These are phyloP conservation scores for Grosmannia clavigera DNA, from an alignment of 2,329 filamentous ascomycete species.

Conservation along the genomic window DNA sequence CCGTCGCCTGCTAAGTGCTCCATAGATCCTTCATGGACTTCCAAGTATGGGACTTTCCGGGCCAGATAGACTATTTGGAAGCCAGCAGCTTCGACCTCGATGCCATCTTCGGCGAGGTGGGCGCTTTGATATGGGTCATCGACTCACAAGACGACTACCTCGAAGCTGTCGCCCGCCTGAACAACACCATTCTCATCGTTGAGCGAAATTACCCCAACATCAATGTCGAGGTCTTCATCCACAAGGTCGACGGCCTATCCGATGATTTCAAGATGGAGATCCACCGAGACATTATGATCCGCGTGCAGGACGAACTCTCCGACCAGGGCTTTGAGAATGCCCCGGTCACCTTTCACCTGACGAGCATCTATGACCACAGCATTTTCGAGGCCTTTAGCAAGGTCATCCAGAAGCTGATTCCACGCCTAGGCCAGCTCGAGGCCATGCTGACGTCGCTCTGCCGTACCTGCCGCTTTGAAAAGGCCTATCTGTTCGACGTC, in stretches of 20 bases:
- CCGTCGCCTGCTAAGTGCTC: neutral
- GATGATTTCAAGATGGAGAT: conserved; percentile 96
- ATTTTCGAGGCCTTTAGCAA: conserved; percentile 97
- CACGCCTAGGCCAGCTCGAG: conserved; percentile 83
- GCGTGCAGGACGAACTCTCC: conserved; percentile 89
- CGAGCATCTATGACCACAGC: conserved; percentile 95
- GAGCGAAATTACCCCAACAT: conserved; percentile 84
- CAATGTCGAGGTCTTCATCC: conserved; percentile 96
- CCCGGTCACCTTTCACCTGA: conserved; percentile 88
- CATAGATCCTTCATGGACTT: conserved; percentile 95
- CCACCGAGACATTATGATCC: conserved; percentile 90
- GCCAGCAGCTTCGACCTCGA: conserved; percentile 84
- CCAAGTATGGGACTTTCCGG: conserved; percentile 95
- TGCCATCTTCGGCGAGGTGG: conserved; percentile 86
- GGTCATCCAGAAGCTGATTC: conserved; percentile 95
- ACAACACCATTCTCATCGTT: conserved; percentile 78
- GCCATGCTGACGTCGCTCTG: conserved; percentile 88
- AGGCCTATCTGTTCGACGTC: conserved; percentile 96
- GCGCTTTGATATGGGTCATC: conserved; percentile 95
- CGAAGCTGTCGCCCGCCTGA: conserved; percentile 76
- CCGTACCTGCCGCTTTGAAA: conserved; percentile 89
- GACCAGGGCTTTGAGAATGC: conserved; percentile 90
- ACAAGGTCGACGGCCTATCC: conserved; percentile 95
- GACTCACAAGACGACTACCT: conserved; percentile 97
- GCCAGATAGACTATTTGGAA: conserved; percentile 80